A percentile compares a stretch with the other conserved stretches of the same genome.
phyloP scores from a whole-genome alignment of 2,329 filamentous ascomycete species.

The Cladophialophora psammophila region DNA sequence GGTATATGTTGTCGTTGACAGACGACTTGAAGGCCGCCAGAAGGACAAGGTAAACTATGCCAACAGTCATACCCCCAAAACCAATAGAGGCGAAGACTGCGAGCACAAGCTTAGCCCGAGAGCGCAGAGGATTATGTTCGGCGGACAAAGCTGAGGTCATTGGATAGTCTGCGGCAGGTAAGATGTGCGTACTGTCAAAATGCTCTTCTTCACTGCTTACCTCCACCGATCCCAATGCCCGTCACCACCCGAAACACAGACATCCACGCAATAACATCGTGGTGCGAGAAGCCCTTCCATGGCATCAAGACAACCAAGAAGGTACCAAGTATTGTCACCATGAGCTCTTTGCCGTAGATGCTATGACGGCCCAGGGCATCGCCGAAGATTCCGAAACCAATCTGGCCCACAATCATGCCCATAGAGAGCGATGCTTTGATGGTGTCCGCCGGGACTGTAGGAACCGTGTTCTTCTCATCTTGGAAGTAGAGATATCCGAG shows the following conservation, averaged over 20 bases:
- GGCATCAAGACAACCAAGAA: slow-evolving; percentile 41
- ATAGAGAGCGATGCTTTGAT: slow-evolving; percentile 41
- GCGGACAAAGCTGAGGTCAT: slow-evolving; percentile 33
- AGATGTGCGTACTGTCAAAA: not conserved
- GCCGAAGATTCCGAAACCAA: slow-evolving; percentile 42
- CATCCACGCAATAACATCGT: slow-evolving; percentile 36
- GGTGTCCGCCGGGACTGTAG: slow-evolving; percentile 33
- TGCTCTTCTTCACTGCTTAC: slow-evolving; percentile 28
- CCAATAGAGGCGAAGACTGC: slow-evolving; percentile 28
- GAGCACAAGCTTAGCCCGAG: slow-evolving; percentile 22
- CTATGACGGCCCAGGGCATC: slow-evolving; percentile 42
- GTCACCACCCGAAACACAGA: slow-evolving; percentile 41
- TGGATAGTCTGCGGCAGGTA: slow-evolving; percentile 26
- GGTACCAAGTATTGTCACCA: slow-evolving; percentile 41
- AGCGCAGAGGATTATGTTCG: slow-evolving; percentile 27
- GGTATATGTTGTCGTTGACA: slow-evolving; percentile 26
- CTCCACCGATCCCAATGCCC: slow-evolving; percentile 41
- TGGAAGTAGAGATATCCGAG: slow-evolving; percentile 42
- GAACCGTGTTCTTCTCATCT: slow-evolving; percentile 35
- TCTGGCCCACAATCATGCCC: slow-evolving; percentile 43
- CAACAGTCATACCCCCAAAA: slow-evolving; percentile 18
- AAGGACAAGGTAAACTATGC: slow-evolving; percentile 25
- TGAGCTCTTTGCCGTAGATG: slow-evolving; percentile 43
- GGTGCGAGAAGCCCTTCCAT: slow-evolving; percentile 34
- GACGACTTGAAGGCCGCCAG: slow-evolving; percentile 30